phyloP scores from a whole-genome alignment of 768 basidiomycete species.

The Myochromella boudieri region DNA sequence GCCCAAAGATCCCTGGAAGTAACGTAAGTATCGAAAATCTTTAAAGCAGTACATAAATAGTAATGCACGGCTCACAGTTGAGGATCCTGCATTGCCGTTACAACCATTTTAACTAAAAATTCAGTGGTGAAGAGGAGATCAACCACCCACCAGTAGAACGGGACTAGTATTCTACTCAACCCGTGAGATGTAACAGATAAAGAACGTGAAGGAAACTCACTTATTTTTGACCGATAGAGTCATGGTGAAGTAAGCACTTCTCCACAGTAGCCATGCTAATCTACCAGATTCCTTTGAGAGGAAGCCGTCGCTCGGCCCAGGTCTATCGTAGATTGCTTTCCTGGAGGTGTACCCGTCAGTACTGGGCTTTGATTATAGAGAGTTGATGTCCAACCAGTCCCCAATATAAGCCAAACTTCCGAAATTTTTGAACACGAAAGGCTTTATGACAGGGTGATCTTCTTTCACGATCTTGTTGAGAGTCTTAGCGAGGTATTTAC shows the following conservation, averaged over 20 bases:
- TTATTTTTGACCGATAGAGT: conserved; percentile 73
- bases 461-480: conserved; percentile 65
- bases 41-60: no score
- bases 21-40: background rate
- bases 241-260: conserved; percentile 80
- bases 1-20: conserved; percentile 21
- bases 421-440: conserved; percentile 70
- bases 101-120: background rate
- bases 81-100: conserved; percentile 6
- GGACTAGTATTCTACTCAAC: conserved; percentile 8
- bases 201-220: conserved; percentile 32
- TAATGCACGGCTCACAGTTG: conserved; percentile 6
- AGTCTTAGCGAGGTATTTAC: conserved; percentile 61
- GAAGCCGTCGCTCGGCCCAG: conserved; percentile 46
- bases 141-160: conserved; percentile 15
- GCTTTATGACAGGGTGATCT: conserved; percentile 37
- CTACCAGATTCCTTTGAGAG: conserved; percentile 64
- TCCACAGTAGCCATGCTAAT: conserved; percentile 78
- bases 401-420: conserved; percentile 84
- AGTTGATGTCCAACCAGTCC: conserved; percentile 48
- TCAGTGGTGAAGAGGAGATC: background rate
- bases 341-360: conserved; percentile 31
- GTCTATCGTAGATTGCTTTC: conserved; percentile 78
- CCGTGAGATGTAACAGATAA: background rate
- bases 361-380: no score